Base-by-base conservation (phyloP, 2,329 filamentous ascomycete genomes). In the Pestalotiopsis sp. region DNA sequence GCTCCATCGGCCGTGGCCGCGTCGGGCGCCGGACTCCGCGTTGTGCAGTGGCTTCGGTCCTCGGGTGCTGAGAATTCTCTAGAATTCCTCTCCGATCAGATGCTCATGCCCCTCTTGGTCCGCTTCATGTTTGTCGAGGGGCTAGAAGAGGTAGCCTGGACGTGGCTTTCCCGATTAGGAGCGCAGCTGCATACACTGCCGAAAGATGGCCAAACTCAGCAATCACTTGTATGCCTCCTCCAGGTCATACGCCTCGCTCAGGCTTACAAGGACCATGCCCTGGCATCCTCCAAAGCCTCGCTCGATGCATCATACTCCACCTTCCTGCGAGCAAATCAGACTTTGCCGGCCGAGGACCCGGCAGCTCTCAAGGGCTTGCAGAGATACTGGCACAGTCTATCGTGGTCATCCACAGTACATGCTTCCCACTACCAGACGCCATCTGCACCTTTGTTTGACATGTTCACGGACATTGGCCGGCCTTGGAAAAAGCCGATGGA, bases 41-140 rank as follows among this genome's bases (percentile, higher is more conserved):
- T 89, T 0, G 73, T 89, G 2, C 79, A 82, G 66, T 90, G 88
- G 88, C 82, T 90, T 38, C 82, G 82, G 1, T 80, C 86, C 0
- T 85, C 84, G 0, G 85, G 86, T 2, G 74, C 80, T 2, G 85
- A 88, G 70, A 78, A 80, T 0, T 75, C 81, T 49, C 76, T 89
- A 13, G 74, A 76, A 0, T 89, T 89, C 66, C 75, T 88, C 4
- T 72, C 78, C 20, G 73, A 83, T 60, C 68, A 76, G 41, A 69
- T 72, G n/a, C 79, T 85, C 40, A 74, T 86, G 66, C 73, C 76
- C 4, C 71, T 76, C 4, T 76, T 90, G 3, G 72, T 84, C 6
- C 82, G 81, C 1, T 89, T 89, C 73, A 77, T 90, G 68, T 80
- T 87, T 4, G 83, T 84, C 7, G 87, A 89, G 72, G 82, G 80